These are phyloP conservation scores for Lathyrus tuberosus DNA, from an alignment of 306 rosid species.

Conservation along the genomic window DNA sequence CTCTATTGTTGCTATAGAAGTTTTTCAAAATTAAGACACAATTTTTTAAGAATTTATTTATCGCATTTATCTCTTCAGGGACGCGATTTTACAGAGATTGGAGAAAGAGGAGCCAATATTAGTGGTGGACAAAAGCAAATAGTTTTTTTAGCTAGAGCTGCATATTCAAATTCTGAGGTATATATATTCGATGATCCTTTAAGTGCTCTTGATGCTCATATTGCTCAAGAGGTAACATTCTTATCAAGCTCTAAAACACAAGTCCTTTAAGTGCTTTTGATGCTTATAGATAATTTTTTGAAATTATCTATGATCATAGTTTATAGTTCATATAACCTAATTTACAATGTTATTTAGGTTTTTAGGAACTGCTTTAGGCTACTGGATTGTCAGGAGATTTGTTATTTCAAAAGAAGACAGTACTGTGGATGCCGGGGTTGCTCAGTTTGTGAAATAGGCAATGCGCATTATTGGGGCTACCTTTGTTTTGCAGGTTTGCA, in stretches of 20 bases:
- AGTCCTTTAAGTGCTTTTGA: too few species aligned
- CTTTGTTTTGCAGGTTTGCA: too few species aligned
- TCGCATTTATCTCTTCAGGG: slow-evolving; percentile 56
- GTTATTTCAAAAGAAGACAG: too few species aligned
- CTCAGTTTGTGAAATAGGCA: too few species aligned
- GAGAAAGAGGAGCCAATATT: slow-evolving; percentile 92
- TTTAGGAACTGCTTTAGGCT: slow-evolving; percentile 81
- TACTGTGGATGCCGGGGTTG: too few species aligned
- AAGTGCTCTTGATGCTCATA: slow-evolving; percentile 93
- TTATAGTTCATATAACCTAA: slow-evolving; percentile 20
- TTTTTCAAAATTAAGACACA: too few species aligned
- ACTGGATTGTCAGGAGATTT: too few species aligned
- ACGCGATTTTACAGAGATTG: slow-evolving; percentile 83
- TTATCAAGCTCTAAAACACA: slow-evolving; percentile 13
- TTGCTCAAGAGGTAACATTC: slow-evolving; percentile 71
- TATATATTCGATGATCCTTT: slow-evolving; percentile 92
- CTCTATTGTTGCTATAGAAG: too few species aligned
- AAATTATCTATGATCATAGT: slow-evolving; percentile 20
- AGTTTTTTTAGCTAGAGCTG: slow-evolving; percentile 88
- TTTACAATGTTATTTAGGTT: slow-evolving; percentile 52
- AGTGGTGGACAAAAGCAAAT: slow-evolving; percentile 98
- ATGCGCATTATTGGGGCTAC: too few species aligned
- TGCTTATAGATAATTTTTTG: not conserved
- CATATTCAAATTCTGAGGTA: slow-evolving; percentile 80
- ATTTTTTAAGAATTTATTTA: too few species aligned